Evolutionary conservation across 352 stramenopile genomes (phyloP).

Genomic region (Globisporangium spiculum): DNA sequence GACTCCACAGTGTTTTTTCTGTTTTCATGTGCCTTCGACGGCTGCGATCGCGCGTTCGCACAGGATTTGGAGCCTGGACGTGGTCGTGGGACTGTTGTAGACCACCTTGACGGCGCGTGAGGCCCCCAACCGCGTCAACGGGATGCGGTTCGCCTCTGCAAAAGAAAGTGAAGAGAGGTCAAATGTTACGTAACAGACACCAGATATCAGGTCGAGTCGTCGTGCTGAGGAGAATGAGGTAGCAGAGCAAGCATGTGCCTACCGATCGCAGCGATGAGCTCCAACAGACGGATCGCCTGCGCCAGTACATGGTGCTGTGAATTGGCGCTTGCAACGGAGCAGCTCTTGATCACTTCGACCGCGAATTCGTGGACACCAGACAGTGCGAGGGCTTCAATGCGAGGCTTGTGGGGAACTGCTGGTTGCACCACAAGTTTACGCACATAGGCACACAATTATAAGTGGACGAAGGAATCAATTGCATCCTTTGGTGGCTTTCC

Average conservation of each 20-base stretch:
- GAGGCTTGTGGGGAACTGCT: slow-evolving; percentile 23
- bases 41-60: slow-evolving; percentile 51
- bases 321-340: slow-evolving; percentile 9
- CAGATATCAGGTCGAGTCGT: slow-evolving; percentile 5
- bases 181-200: not conserved
- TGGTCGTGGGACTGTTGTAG: slow-evolving; percentile 43
- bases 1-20: not conserved
- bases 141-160: slow-evolving; percentile 47
- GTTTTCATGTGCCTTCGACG: slow-evolving; percentile 57
- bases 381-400: slow-evolving; percentile 34
- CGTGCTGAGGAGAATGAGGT: not conserved
- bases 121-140: slow-evolving; percentile 51
- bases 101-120: slow-evolving; percentile 53
- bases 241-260: not conserved
- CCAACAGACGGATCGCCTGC: slow-evolving; percentile 51
- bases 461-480: not conserved
- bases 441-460: not conserved
- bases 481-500: not conserved
- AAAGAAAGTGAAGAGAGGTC: not conserved
- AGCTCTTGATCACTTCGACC: slow-evolving; percentile 34
- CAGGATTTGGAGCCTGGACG: slow-evolving; percentile 40
- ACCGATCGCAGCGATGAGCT: slow-evolving; percentile 49
- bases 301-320: slow-evolving; percentile 25
- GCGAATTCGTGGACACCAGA: slow-evolving; percentile 47
- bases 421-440: not conserved